Base-by-base conservation (phyloP, 1,139 yeast species). In the Pichia sp. region DNA sequence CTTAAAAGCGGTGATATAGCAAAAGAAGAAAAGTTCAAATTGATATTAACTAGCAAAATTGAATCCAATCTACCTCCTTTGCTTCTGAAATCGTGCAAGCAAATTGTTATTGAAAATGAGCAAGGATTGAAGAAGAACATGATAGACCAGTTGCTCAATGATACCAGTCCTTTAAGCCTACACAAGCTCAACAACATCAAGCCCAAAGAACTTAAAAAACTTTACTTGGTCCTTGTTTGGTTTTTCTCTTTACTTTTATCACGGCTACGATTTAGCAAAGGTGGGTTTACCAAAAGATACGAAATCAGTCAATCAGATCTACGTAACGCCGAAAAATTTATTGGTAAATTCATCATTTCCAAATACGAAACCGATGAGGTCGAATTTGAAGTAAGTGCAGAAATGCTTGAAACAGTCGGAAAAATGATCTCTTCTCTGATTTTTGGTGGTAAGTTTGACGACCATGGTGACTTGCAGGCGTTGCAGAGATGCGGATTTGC, bases 301-400 rank as follows among this genome's bases (percentile, higher is more conserved):
- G 95, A 87, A 58, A 79, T 90, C 62, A 87, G 82, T 64, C 90
- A 87, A 57, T 72, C 84, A n/a, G 97, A 90, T 66, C 79, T 85
- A 57, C 72, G 73, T n/a, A 75, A 81, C 41, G 84, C 81, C 1
- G 60, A 74, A 11, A 66, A 64, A 50, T 73, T 82, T 3, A 68
- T 86, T 36, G 76, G 75, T 44, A 68, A 72, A 45, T 68, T 78
- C 67, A 62, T 80, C 47, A n/a, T 15, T 10, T 29, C 44, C 6
- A 26, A 44, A 38, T 34, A 47, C 15, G 11, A 19, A 10, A 30
- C 23, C 8, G 16, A 26, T 5, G 19, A 40, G 30, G 36, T 15
- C 32, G 23, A 38, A 2, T 87, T 90, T 89, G 68, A 72, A 2
- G 77, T 79, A 26, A 65, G 88, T 5, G 68, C 71, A 6, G 73